These are phyloP conservation scores for Coemansia sp. DNA, from an alignment of 192 early-diverging fungal species.

Conservation along the genomic window DNA sequence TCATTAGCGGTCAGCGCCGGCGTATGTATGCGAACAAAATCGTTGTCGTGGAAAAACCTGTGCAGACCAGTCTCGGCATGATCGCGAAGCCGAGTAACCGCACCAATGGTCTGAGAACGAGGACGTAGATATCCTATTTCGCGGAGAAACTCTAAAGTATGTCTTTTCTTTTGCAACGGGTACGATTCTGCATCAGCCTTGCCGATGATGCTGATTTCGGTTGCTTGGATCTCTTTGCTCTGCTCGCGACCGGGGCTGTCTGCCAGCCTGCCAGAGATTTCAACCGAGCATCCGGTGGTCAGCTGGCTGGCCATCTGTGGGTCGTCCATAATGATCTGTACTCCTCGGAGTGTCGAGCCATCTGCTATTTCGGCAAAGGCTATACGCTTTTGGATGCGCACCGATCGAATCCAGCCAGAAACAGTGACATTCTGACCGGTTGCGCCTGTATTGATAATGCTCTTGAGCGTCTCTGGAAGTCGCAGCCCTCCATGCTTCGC, in stretches of 20 bases:
- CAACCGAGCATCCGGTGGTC: conserved; percentile 70
- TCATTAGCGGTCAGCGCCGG: conserved; percentile 82
- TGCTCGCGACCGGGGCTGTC: conserved; percentile 71
- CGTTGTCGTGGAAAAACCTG: conserved; percentile 68
- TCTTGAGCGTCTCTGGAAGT: conserved; percentile 31
- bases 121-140: conserved; percentile 75
- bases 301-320: conserved; percentile 47
- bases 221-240: conserved; percentile 67
- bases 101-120: conserved; percentile 71
- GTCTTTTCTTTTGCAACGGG: conserved; percentile 83
- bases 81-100: conserved; percentile 71
- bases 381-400: conserved; percentile 74
- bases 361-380: conserved; percentile 79
- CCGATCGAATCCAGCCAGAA: conserved; percentile 79
- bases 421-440: conserved; percentile 24
- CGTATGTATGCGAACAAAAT: conserved; percentile 77
- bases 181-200: conserved; percentile 62
- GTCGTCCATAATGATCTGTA: conserved; percentile 64
- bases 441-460: conserved; percentile 16
- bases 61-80: conserved; percentile 67
- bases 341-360: conserved; percentile 66
- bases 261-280: conserved; percentile 67
- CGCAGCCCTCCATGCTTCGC: conserved; percentile 4
- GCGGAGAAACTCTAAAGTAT: conserved; percentile 75
- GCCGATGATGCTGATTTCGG: conserved; percentile 26